A percentile compares a stretch with the other conserved stretches of the same genome.
Evolutionary conservation across 768 basidiomycete species (phyloP).

Genomic region (Boletales sp.): DNA sequence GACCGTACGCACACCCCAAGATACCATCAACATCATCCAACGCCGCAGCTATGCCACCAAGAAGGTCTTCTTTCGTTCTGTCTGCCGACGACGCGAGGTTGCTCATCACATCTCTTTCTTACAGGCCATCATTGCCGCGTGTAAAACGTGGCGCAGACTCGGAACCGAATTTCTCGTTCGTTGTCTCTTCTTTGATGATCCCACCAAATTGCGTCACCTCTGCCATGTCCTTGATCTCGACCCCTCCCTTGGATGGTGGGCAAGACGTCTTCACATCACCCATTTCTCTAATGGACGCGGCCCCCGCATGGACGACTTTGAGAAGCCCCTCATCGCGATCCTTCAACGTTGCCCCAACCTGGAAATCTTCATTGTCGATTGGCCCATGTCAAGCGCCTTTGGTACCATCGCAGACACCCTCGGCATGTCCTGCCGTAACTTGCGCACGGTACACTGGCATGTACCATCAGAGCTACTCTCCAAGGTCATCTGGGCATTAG

Average conservation of each 20-base stretch:
- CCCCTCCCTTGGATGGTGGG: constrained; percentile 64
- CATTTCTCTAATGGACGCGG: constrained; percentile 43
- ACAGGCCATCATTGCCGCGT: constrained; percentile 67
- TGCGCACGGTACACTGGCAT: constrained; percentile 62
- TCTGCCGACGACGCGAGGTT: neutral
- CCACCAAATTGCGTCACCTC: constrained; percentile 50
- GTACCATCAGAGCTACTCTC: constrained; percentile 52
- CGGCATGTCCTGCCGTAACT: constrained; percentile 43
- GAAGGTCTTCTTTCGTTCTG: constrained; percentile 41
- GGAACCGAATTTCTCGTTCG: constrained; percentile 67
- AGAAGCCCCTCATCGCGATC: constrained; percentile 53
- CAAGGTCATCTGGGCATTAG: constrained; percentile 71
- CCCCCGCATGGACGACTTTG: constrained; percentile 45
- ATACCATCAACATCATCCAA: constrained; percentile 56
- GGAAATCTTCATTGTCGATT: constrained; percentile 67
- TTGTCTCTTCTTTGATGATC: constrained; percentile 64
- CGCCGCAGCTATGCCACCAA: constrained; percentile 60
- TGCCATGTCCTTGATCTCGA: constrained; percentile 50
- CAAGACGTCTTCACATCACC: constrained; percentile 65
- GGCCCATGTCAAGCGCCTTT: constrained; percentile 57
- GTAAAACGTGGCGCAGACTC: constrained; percentile 57
- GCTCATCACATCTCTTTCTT: neutral
- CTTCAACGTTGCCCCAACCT: constrained; percentile 69
- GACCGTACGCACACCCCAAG: constrained; percentile 56
- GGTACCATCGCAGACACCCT: constrained; percentile 64